Evolutionary conservation across 176 grass and related monocot species (phyloP), one percentile per base, ranked within the genome.

Genomic region (Bromus sterilis): DNA sequence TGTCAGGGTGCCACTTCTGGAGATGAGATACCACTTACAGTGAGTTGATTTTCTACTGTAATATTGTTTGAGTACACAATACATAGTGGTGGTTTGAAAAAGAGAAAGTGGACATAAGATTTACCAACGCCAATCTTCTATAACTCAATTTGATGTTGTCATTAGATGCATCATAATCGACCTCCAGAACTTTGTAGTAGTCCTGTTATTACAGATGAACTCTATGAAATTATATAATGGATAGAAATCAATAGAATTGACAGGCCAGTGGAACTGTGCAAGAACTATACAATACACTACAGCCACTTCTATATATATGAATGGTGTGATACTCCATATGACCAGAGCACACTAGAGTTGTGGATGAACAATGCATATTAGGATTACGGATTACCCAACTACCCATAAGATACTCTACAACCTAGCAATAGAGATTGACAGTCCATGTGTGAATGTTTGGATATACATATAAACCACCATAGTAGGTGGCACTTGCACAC

Each of bases 131-230:
- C 80, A 91, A 75, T 89, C 85, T 84, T 80, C 81, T 86, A 55
- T 94, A 94, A 77, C 43, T 94, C 63, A 94, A 85, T 87, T 89
- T 91, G 74, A 94, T 94, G n/a, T 70, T 83, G 81, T 91, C 89
- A 61, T 89, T 84, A 33, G 89, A 87, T 78, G 93, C 89, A 73
- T 87, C 89, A 53, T 91, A 94, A 68, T 94, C 89, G 77, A 94
- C 71, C 84, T 91, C 89, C 49, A 94, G 63, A 87, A 94, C 89
- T 83, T 89, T 94, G 68, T 94, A 94, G 35, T 89, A 85, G 64
- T 94, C 93, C 93, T 94, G 71, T 10, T 10, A 73, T 30, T 21
- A 76, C 56, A 85, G 32, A 85, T 78, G 53, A 40, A 66, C 23
- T 68, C 71, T 31, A 49, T 58, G 13, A 80, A 77, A 80, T 53